Evolutionary conservation across 148 eudicot species (phyloP), one percentile per base, ranked within the genome.

Genomic region (Vaccinium corymbosum): DNA sequence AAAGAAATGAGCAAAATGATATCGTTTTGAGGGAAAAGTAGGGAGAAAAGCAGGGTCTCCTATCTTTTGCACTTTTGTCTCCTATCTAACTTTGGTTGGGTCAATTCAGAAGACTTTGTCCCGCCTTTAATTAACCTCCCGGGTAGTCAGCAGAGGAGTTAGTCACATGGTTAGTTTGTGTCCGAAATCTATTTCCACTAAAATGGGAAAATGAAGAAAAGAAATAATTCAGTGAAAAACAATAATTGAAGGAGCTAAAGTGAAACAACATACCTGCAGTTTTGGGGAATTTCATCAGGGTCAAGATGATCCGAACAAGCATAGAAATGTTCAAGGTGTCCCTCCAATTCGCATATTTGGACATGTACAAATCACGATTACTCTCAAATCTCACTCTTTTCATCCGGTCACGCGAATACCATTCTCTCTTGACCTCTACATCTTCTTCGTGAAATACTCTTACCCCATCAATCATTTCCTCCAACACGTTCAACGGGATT

Each of bases 401-500:
- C 1, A 22, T 25, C 1, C 20, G 6, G n/a, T 88, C 92, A 2
- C 90, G 84, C 0, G 90, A 55, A 42, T 92, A 89, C 4, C 42
- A 84, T 19, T 32, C 7, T 46, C 86, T 84, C 89, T 87, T 90
- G 12, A 46, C 82, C 57, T 83, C 87, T 2, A 0, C 2, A 42
- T 87, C 90, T 38, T 85, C 91, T 66, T 91, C 94, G 52, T 86
- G 73, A 78, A 91, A 93, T 68, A 29, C 29, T 0, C 84, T 64
- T 1, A 82, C 11, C 22, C 71, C 71, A 64, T 22, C 71, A 9
- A 64, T 22, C 71, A 64, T 64, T 22, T 22, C 71, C 27, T 22
- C 71, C 71, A 64, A 22, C 71, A 64, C 71, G 0, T 22, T 22
- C 71, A 64, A 64, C 29, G 71, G 71, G 71, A 64, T 64, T 22